phyloP scores from a whole-genome alignment of 2,329 filamentous ascomycete genomes.

The Pestalotiopsis sp. region DNA sequence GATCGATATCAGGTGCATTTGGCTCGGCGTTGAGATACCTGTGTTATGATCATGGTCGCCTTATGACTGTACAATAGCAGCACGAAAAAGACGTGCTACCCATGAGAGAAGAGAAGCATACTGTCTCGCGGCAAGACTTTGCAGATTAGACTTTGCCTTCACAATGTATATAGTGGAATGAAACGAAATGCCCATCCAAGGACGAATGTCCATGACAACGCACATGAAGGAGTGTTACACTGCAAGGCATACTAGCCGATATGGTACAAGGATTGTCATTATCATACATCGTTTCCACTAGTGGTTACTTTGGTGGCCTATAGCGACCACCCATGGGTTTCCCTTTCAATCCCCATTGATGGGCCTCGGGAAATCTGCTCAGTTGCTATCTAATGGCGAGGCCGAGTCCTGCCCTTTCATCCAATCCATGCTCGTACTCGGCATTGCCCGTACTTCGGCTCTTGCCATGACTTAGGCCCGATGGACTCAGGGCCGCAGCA shows the following conservation, averaged over 20 bases:
- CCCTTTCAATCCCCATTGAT: not conserved
- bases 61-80: conserved; percentile 3
- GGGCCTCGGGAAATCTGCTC: not conserved
- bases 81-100: not conserved
- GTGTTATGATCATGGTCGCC: not conserved
- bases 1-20: not conserved
- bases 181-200: not conserved
- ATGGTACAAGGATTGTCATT: not conserved
- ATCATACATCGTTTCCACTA: not conserved
- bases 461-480: not conserved
- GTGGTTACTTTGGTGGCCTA: too few relatives aligned
- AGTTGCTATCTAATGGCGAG: not conserved
- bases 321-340: not conserved
- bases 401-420: not conserved
- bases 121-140: not conserved
- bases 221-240: not conserved
- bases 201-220: not conserved
- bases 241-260: not conserved
- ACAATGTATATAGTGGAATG: conserved; percentile 5
- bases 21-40: not conserved
- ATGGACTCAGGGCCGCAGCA: not conserved
- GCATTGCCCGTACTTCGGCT: conserved; percentile 2
- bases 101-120: not conserved
- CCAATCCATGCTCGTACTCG: not conserved
- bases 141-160: not conserved